These are phyloP conservation scores for Teratosphaeria nubilosa DNA, from an alignment of 2,329 filamentous ascomycete species.

Conservation along the genomic window DNA sequence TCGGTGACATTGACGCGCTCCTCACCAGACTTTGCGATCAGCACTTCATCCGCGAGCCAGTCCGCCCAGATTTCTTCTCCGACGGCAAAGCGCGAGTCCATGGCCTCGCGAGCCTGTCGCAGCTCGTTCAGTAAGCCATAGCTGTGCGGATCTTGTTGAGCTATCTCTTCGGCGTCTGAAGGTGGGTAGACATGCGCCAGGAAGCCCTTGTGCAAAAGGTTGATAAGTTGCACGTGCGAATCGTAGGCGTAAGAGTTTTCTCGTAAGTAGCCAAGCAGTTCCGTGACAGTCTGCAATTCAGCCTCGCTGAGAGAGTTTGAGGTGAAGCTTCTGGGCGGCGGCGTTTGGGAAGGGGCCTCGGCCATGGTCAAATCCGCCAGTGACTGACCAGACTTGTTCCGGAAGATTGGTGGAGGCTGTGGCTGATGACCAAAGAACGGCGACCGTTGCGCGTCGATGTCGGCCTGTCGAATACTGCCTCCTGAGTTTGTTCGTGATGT, in stretches of 20 bases:
- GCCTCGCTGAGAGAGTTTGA: constrained; percentile 33
- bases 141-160: constrained; percentile 24
- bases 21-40: constrained; percentile 51
- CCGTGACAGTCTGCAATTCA: constrained; percentile 34
- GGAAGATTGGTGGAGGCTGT: constrained; percentile 15
- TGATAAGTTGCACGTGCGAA: constrained; percentile 38
- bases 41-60: constrained; percentile 63
- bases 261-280: constrained; percentile 32
- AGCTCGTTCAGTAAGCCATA: constrained; percentile 38
- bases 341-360: constrained; percentile 33
- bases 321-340: constrained; percentile 32
- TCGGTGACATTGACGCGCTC: constrained; percentile 61
- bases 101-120: constrained; percentile 44
- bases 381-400: constrained; percentile 34
- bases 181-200: constrained; percentile 27
- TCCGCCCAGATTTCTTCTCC: constrained; percentile 71
- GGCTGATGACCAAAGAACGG: constrained; percentile 12
- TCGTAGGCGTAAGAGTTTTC: constrained; percentile 42
- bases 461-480: constrained; percentile 14
- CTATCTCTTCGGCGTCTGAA: constrained; percentile 10
- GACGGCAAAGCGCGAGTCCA: constrained; percentile 56
- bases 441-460: constrained; percentile 20
- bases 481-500: constrained; percentile 26
- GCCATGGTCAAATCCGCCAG: constrained; percentile 38
- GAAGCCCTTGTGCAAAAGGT: constrained; percentile 39